Evolutionary conservation across 768 basidiomycete genomes (phyloP).

Genomic region (Termitomyces sp.): DNA sequence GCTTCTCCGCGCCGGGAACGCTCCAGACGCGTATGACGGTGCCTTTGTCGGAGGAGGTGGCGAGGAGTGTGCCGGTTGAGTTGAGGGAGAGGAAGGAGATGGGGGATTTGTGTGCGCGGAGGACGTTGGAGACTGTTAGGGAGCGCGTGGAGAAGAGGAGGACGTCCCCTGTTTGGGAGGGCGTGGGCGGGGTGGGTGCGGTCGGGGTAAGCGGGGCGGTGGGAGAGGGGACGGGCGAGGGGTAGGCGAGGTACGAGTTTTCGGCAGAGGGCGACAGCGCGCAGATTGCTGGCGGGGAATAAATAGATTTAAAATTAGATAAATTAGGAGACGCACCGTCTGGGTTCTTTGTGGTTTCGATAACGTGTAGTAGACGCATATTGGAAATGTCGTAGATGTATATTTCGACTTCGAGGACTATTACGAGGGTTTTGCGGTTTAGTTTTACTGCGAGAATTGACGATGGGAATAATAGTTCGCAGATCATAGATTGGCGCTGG

Average conservation of each 20-base stretch:
- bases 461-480: constrained; percentile 96
- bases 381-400: constrained; percentile 99
- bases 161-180: constrained; percentile 74
- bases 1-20: constrained; percentile 85
- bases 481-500: constrained; percentile 96
- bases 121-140: constrained; percentile 89
- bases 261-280: constrained; percentile 93
- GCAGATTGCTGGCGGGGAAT: constrained; percentile 70
- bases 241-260: constrained; percentile 93
- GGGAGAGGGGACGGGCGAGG: constrained; percentile 87
- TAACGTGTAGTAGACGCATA: constrained; percentile 95
- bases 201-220: constrained; percentile 45
- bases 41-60: constrained; percentile 91
- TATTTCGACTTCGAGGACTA: constrained; percentile 95
- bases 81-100: constrained; percentile 88
- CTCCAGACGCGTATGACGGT: constrained; percentile 96
- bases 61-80: constrained; percentile 82
- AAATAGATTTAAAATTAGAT: not conserved
- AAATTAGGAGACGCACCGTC: constrained; percentile 58
- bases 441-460: constrained; percentile 97
- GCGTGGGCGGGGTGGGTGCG: constrained; percentile 34
- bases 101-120: constrained; percentile 95
- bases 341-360: constrained; percentile 94
- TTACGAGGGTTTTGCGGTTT: constrained; percentile 94
- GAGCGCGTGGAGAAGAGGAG: constrained; percentile 92